Evolutionary conservation across 805 yeast species (phyloP), one percentile per base, ranked within the genome.

Genomic region (Sugiyamaella smithiae): DNA sequence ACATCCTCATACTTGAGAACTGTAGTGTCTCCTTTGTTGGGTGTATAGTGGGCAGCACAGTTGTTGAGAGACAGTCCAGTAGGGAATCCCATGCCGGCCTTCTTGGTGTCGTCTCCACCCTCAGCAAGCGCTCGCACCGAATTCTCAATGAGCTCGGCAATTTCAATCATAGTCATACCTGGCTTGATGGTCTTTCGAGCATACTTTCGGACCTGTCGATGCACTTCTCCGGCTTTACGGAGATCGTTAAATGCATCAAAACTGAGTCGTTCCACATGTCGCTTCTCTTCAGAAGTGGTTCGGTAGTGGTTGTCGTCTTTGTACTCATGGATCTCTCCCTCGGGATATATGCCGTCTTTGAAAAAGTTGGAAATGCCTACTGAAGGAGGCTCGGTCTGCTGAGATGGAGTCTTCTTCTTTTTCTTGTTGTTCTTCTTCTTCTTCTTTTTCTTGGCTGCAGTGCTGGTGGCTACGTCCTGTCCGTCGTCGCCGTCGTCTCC

Each of bases 41-140:
- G 99, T 0, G 98, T 91, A 69, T 89, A 93, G 66, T 93, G 99
- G 0, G 99, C 99, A 22, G 99, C 99, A 63, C 88, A 84, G 63
- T 89, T 86, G 69, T 93, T 93, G 55, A 91, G 68, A 1, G 96
- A 88, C 33, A 93, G 77, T 51, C 99, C 99, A n/a, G 97, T 89
- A 44, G 99, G 99, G 76, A 93, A 93, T 4, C 98, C 99, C 60
- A 90, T 81, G 33, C 99, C 99, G 14, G 88, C 93, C 22, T 70
- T 66, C 42, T 64, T 63, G 52, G 77, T 74, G 25, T 78, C 75
- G 46, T 72, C 74, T 41, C 82, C 82, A 44, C 84, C 84, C 37
- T 77, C 84, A 12, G 89, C 76, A 58, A 84, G 80, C 3, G 81
- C 77, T 58, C 98, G 77, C 5, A 86, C 85, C 0, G 91, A 78